These are phyloP conservation scores for Solanum bulbocastanum DNA, from an alignment of 257 asterid genomes.

Conservation along the genomic window DNA sequence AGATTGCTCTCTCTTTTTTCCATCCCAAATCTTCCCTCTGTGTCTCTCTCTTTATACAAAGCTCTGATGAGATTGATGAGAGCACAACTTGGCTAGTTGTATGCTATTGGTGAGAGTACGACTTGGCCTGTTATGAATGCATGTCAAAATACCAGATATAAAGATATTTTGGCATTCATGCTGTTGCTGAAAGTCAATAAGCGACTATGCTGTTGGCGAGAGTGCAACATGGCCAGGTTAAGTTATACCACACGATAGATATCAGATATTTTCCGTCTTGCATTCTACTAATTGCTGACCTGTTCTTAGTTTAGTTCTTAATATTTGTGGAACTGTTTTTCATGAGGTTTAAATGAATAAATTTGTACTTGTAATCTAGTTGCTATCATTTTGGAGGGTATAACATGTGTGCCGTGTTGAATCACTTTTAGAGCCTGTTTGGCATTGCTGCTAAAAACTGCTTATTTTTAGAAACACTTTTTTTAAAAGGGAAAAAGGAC, in stretches of 20 bases:
- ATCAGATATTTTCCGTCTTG: neutral
- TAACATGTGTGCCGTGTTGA: neutral
- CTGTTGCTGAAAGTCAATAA: neutral
- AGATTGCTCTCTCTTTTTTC: neutral
- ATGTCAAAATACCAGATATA: neutral
- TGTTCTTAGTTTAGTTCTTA: neutral
- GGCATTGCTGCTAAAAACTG: neutral
- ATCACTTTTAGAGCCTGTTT: neutral
- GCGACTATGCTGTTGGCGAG: neutral
- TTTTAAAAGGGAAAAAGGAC: no score
- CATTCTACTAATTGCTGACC: neutral
- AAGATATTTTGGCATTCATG: neutral
- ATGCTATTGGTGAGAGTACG: neutral
- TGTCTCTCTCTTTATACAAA: neutral
- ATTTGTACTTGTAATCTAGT: neutral
- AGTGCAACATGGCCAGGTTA: neutral
- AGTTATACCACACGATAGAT: neutral
- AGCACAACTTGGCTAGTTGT: neutral
- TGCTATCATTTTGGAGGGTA: neutral
- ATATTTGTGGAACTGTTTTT: neutral
- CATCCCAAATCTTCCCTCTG: neutral
- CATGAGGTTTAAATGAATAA: neutral
- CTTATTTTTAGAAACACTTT: neutral
- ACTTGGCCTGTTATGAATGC: neutral
- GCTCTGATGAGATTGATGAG: neutral